Conservation (phyloP, 768 basidiomycete genomes). For the Hypholoma sublateritium region DNA sequence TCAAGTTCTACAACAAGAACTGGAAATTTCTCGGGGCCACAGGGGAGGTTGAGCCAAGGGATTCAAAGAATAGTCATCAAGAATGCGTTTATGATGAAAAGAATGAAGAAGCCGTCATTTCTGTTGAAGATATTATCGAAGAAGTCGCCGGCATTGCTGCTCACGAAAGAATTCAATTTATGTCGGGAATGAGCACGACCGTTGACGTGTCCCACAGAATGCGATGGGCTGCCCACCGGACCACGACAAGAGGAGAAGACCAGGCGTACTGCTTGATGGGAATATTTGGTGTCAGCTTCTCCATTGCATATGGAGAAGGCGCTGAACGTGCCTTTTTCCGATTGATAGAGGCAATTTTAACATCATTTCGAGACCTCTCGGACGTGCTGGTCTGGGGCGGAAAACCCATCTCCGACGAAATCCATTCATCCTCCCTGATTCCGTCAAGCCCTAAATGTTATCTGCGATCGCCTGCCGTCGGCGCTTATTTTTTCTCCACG, state of each 20-base stretch:
- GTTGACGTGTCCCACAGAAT: not conserved
- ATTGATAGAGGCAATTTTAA: not conserved
- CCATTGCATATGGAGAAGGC: not conserved
- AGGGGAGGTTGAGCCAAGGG: not conserved
- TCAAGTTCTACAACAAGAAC: not conserved
- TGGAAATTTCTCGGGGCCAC: not conserved
- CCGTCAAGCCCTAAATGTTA: not conserved
- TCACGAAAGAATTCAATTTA: not conserved
- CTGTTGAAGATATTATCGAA: not conserved
- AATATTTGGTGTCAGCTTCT: not conserved
- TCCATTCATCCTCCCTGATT: not conserved
- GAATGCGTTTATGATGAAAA: not conserved
- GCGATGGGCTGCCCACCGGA: not conserved
- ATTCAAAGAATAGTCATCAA: not conserved
- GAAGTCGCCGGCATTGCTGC: not conserved
- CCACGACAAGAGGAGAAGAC: not conserved
- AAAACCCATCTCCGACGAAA: not conserved
- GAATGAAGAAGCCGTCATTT: not conserved
- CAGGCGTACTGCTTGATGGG: constrained; percentile 1
- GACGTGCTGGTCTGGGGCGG: not conserved
- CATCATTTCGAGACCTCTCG: not conserved
- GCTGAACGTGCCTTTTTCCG: not conserved
- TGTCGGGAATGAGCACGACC: not conserved
- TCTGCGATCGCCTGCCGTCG: not conserved
- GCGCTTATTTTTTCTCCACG: not conserved